Conservation (phyloP, 2,329 filamentous ascomycete genomes). For the Exophiala calicioides region DNA sequence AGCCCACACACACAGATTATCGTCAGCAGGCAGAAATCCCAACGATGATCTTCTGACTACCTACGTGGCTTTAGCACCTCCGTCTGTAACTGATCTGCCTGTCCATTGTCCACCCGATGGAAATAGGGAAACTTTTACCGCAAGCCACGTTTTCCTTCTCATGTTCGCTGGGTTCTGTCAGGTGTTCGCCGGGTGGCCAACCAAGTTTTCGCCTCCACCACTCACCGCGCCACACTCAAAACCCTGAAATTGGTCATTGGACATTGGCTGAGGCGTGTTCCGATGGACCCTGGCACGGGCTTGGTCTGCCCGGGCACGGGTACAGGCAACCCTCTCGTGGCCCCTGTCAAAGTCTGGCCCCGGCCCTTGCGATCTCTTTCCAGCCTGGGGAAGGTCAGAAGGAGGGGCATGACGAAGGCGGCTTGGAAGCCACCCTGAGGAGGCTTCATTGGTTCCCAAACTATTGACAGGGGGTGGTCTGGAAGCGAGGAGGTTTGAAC, state of each 20-base stretch:
- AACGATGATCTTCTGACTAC: conserved; percentile 7
- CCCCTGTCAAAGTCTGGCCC: not conserved
- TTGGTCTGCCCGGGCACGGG: no score
- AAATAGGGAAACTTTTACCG: conserved; percentile 6
- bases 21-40: not conserved
- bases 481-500: conserved; percentile 4
- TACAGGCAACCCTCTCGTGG: not conserved
- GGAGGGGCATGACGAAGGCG: conserved; percentile 18
- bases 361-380: not conserved
- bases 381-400: conserved; percentile 12
- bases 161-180: not conserved
- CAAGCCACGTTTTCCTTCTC: not conserved
- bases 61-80: conserved; percentile 14
- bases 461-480: conserved; percentile 1
- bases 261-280: no score
- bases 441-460: conserved; percentile 16
- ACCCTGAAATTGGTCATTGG: not conserved
- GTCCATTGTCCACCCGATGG: no score
- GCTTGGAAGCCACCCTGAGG: conserved; percentile 15
- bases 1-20: not conserved
- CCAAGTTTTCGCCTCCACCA: no score
- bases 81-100: no score
- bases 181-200: no score
- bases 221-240: not conserved
- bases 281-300: no score